phyloP scores from a whole-genome alignment of 768 basidiomycete species.

The Suillus weaverae region DNA sequence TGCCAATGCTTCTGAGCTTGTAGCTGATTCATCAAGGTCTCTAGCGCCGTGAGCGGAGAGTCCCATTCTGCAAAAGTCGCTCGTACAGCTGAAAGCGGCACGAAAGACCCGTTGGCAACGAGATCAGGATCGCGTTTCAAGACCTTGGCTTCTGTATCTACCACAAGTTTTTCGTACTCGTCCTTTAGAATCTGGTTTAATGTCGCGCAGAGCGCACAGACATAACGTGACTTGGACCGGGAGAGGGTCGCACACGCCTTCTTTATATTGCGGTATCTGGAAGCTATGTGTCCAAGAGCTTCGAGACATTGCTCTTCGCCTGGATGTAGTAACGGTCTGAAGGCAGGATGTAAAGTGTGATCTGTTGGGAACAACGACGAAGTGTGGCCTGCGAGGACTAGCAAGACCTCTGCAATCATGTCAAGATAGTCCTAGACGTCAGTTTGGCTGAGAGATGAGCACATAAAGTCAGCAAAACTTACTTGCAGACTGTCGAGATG shows the following conservation, averaged over 20 bases:
- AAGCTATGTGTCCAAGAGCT: constrained; percentile 71
- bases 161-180: constrained; percentile 78
- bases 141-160: constrained; percentile 79
- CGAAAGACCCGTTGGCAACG: constrained; percentile 79
- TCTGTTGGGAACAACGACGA: constrained; percentile 78
- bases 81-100: constrained; percentile 81
- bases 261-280: constrained; percentile 73
- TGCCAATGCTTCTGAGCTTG: constrained; percentile 51
- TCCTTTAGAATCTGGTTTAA: constrained; percentile 71
- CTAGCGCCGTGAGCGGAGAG: constrained; percentile 74
- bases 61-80: constrained; percentile 90
- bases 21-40: constrained; percentile 61
- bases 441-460: constrained; percentile 4
- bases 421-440: not conserved
- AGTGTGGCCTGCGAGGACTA: constrained; percentile 83
- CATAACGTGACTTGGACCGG: constrained; percentile 67
- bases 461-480: not conserved
- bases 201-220: constrained; percentile 76
- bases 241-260: constrained; percentile 50
- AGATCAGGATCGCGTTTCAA: constrained; percentile 71
- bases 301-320: constrained; percentile 88
- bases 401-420: constrained; percentile 89
- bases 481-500: not conserved
- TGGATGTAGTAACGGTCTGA: constrained; percentile 77
- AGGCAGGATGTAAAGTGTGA: constrained; percentile 59